Conservation (phyloP, 163 green algal species). For the Chlorella variabilis region DNA sequence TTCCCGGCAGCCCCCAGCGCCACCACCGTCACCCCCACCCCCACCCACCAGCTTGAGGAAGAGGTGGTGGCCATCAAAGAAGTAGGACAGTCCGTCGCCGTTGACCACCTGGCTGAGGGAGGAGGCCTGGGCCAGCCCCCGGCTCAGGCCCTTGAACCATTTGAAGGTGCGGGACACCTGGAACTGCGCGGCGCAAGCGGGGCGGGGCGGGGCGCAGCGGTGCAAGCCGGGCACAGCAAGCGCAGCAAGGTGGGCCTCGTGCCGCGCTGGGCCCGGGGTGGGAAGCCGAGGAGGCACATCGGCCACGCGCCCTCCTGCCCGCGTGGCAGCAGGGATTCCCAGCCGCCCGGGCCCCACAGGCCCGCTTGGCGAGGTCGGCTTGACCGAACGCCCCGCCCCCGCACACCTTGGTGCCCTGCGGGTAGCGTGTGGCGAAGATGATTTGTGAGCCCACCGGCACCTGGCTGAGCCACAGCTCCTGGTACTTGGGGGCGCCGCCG, state of each 20-base stretch:
- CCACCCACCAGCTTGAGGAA: constrained; percentile 58
- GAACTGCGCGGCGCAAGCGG: constrained; percentile 10
- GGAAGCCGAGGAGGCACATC: no score
- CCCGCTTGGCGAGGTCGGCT: no score
- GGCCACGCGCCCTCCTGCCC: no score
- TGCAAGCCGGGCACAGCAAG: no score
- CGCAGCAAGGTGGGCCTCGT: no score
- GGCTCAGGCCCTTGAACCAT: constrained; percentile 40
- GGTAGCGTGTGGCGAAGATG: constrained; percentile 56
- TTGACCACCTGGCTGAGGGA: constrained; percentile 35
- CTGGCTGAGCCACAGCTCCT: constrained; percentile 52
- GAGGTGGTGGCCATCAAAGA: constrained; percentile 53
- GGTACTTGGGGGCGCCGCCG: constrained; percentile 36
- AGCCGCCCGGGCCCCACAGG: background rate
- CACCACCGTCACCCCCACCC: no score
- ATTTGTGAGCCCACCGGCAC: constrained; percentile 46
- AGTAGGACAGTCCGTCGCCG: constrained; percentile 45
- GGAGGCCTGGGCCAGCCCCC: background rate
- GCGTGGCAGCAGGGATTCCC: no score
- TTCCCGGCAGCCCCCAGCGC: no score
- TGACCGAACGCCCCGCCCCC: no score
- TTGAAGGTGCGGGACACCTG: constrained; percentile 16
- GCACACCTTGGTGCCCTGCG: constrained; percentile 34
- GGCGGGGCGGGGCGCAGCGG: no score
- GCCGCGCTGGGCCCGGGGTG: no score